Percentiles rank a stretch among this genome's conserved stretches.
Evolutionary conservation across 495 filamentous ascomycete genomes (phyloP).

Genomic region (Extremus antarcticus): DNA sequence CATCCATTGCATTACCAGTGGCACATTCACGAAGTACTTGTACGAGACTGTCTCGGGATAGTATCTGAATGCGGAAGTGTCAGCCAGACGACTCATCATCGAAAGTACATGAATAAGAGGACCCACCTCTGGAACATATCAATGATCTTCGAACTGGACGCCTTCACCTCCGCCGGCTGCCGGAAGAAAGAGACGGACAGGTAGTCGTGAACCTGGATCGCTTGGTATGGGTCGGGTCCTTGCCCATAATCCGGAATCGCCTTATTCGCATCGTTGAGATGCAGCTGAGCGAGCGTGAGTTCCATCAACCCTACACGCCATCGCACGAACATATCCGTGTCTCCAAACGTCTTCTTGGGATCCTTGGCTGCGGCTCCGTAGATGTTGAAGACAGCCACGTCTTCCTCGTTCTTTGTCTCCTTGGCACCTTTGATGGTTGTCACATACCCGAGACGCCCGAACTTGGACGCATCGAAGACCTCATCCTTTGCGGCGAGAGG

Average conservation of each 20-base stretch:
- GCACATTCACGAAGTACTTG: slow-evolving; percentile 92
- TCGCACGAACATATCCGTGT: slow-evolving; percentile 60
- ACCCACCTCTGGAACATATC: slow-evolving; percentile 44
- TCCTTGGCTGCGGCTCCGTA: slow-evolving; percentile 67
- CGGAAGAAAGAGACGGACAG: slow-evolving; percentile 69
- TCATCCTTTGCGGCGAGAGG: slow-evolving; percentile 38
- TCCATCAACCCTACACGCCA: slow-evolving; percentile 89
- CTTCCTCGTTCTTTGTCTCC: slow-evolving; percentile 33
- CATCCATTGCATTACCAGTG: slow-evolving; percentile 77
- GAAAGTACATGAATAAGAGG: slow-evolving; percentile 14
- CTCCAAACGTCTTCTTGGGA: slow-evolving; percentile 59
- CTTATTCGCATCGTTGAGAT: slow-evolving; percentile 50
- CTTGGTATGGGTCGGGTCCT: slow-evolving; percentile 66
- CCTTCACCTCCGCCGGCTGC: slow-evolving; percentile 54
- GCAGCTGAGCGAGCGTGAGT: slow-evolving; percentile 56
- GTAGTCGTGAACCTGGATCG: slow-evolving; percentile 87
- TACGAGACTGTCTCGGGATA: slow-evolving; percentile 81
- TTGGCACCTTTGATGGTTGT: slow-evolving; percentile 34
- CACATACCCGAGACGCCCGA: slow-evolving; percentile 47
- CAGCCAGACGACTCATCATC: too few species aligned
- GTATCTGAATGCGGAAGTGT: too few species aligned
- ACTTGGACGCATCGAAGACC: slow-evolving; percentile 41
- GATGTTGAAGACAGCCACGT: slow-evolving; percentile 67
- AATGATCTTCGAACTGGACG: slow-evolving; percentile 67
- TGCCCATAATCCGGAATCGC: slow-evolving; percentile 60